phyloP scores from a whole-genome alignment of 108 stramenopile species.

The Asterionellopsis glacialis region DNA sequence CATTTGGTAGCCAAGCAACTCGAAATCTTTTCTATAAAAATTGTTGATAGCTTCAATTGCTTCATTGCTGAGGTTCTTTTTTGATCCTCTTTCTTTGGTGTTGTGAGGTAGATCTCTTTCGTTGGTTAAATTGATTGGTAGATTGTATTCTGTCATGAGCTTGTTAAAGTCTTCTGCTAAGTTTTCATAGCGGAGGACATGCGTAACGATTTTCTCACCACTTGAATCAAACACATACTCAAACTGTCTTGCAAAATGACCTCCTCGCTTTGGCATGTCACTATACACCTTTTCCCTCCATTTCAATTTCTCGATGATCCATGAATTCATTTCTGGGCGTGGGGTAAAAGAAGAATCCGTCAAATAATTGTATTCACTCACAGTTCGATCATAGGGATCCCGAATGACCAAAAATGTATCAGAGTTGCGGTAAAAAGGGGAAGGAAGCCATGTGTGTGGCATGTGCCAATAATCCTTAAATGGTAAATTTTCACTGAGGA shows the following conservation, averaged over 20 bases:
- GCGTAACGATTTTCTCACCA: not conserved
- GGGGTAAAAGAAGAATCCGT: not conserved
- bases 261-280: not conserved
- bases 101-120: not conserved
- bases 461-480: not conserved
- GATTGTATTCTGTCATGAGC: constrained; percentile 24
- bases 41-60: not conserved
- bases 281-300: not conserved
- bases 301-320: not conserved
- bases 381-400: constrained; percentile 36
- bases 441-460: not conserved
- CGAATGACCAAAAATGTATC: constrained; percentile 36
- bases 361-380: constrained; percentile 35
- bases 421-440: constrained; percentile 15
- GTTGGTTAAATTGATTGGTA: not conserved
- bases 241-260: constrained; percentile 11
- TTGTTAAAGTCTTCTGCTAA: constrained; percentile 17
- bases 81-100: not conserved
- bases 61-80: not conserved
- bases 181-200: constrained; percentile 26
- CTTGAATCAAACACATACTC: constrained; percentile 7
- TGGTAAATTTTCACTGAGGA: not conserved
- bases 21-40: constrained; percentile 5
- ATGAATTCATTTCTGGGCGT: not conserved
- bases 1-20: not conserved